These are phyloP conservation scores for Thermomucor indicae-seudaticae DNA, from an alignment of 371 early-diverging fungal species.

Conservation along the genomic window DNA sequence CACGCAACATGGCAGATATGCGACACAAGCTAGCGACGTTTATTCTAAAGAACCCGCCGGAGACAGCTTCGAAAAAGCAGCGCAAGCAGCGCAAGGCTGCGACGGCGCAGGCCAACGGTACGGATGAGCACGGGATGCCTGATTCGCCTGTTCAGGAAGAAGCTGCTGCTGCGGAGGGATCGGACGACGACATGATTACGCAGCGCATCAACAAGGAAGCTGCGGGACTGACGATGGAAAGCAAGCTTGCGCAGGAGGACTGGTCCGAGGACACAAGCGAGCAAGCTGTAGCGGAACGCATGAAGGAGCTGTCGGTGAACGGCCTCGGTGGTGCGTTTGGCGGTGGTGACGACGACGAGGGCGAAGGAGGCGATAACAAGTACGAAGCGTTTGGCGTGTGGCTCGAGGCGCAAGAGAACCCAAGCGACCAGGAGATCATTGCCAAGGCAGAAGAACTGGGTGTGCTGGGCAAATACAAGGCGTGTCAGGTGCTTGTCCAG, in stretches of 20 bases:
- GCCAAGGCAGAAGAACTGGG: constrained; percentile 76
- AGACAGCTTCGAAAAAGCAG: constrained; percentile 50
- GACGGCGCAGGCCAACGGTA: constrained; percentile 42
- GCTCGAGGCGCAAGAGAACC: constrained; percentile 51
- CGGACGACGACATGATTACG: constrained; percentile 70
- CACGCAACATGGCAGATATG: constrained; percentile 81
- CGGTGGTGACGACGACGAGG: constrained; percentile 65
- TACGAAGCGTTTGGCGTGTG: constrained; percentile 69
- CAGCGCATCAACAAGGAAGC: constrained; percentile 72
- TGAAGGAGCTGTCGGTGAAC: constrained; percentile 63
- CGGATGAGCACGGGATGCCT: constrained; percentile 41
- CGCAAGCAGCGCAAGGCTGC: constrained; percentile 71
- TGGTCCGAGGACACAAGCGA: constrained; percentile 82
- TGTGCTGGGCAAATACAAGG: constrained; percentile 73
- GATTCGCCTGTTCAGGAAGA: constrained; percentile 40
- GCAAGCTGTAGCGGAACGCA: constrained; percentile 76
- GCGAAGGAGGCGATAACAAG: constrained; percentile 61
- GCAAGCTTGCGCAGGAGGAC: constrained; percentile 73
- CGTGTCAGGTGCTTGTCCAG: constrained; percentile 70
- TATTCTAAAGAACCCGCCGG: constrained; percentile 93
- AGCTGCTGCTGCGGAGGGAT: constrained; percentile 40
- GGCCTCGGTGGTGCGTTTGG: constrained; percentile 42
- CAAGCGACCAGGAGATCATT: constrained; percentile 67
- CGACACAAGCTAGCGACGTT: constrained; percentile 86
- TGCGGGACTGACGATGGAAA: constrained; percentile 54